Base-by-base conservation (phyloP, 768 basidiomycete species). In the Suillus luteus region DNA sequence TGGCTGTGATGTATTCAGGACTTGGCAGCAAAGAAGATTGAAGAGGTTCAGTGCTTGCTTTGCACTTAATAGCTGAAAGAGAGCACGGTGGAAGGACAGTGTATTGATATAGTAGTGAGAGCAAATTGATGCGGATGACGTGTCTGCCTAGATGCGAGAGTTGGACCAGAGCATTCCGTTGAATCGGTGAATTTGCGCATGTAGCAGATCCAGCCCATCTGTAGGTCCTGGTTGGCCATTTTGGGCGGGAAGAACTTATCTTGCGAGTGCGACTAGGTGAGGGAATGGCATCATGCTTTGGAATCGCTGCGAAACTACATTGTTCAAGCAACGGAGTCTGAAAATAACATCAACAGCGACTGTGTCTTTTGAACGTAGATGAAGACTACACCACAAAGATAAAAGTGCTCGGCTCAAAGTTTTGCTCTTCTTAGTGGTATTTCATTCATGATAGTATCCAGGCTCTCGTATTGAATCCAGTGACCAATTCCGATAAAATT, bases 381-480 rank as follows among this genome's bases (percentile, higher is more conserved):
- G 15, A 17, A 31, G 9, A 27, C 49, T 15, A 49, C 48, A 49
- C 8, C 48, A 49, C 24, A 27, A 27, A 14, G 24, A 12, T 27
- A 17, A 15, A 17, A 31, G 15, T 51, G 27, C 49, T 15, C 10
- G 52, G 11, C 19, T 35, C 33, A 46, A 3, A 46, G 24, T 11
- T 59, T 51, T 51, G 37, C 58, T 59, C 38, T 19, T 27, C 31
- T 19, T n/a, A 49, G 58, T 7, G 66, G 62, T 49, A 60, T 60
- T 46, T 24, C 19, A 49, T 52, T 19, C 61, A n/a, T 55, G 35
- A 37, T 55, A 10, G 59, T 48, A 59, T 69, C 44, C 40, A 24
- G 40, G 61, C 19, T 14, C 46, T 46, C 55, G 58, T 43, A 65
- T 63, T 62, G 60, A n/a, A 54, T 54, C 19, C 52, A 54, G 52